Percentiles rank a stretch among this genome's conserved stretches.
Conservation (phyloP, 1,139 yeast genomes). For the Debaryomyces nepalensis region DNA sequence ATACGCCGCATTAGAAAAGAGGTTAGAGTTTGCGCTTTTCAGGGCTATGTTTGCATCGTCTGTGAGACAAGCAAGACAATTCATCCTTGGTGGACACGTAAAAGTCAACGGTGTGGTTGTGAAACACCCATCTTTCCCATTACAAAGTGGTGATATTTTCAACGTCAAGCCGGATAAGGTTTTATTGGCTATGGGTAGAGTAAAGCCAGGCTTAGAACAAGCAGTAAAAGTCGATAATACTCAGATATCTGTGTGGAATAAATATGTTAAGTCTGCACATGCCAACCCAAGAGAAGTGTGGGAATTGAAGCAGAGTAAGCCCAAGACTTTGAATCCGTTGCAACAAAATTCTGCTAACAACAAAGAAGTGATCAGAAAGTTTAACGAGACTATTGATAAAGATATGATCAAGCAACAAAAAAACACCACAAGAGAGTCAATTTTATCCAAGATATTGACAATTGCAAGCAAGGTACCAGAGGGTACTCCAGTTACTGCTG, state of each 20-base stretch:
- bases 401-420: conserved; percentile 46
- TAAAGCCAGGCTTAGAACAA: conserved; percentile 74
- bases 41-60: conserved; percentile 94
- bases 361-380: conserved; percentile 27
- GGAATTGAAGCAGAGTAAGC: conserved; percentile 55
- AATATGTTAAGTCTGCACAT: conserved; percentile 62
- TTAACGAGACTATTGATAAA: conserved; percentile 33
- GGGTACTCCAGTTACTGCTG: conserved; percentile 28
- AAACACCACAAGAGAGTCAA: conserved; percentile 45
- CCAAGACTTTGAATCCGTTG: conserved; percentile 41
- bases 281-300: conserved; percentile 63
- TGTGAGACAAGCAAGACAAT: conserved; percentile 91
- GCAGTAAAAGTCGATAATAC: conserved; percentile 70
- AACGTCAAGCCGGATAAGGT: conserved; percentile 86
- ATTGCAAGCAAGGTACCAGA: conserved; percentile 32
- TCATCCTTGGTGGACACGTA: conserved; percentile 81
- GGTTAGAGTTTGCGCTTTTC: conserved; percentile 88
- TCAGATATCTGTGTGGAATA: conserved; percentile 78
- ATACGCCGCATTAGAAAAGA: conserved; percentile 82
- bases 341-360: conserved; percentile 22
- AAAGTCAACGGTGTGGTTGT: conserved; percentile 81
- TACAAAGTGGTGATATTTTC: conserved; percentile 86
- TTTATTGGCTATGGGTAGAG: conserved; percentile 79
- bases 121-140: conserved; percentile 77
- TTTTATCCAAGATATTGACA: conserved; percentile 48